These are phyloP conservation scores for Aspergillus glaucus DNA, from an alignment of 2,329 filamentous ascomycete genomes.

Conservation along the genomic window DNA sequence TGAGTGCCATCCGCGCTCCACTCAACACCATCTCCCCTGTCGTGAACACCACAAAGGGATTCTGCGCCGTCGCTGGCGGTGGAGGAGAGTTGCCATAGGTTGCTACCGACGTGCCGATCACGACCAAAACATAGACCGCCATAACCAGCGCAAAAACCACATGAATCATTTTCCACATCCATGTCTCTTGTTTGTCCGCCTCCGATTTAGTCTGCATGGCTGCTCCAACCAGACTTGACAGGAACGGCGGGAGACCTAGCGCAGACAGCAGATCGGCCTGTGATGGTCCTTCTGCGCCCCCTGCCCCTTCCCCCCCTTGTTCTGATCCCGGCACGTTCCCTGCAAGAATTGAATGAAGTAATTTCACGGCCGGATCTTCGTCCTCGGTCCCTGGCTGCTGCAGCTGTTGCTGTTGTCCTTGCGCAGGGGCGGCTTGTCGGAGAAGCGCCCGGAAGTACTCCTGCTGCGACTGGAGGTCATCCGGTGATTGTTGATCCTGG, in stretches of 20 bases:
- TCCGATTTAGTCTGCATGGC: conserved; percentile 32
- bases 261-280: conserved; percentile 33
- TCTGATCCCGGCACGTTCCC: conserved; percentile 21
- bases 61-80: conserved; percentile 39
- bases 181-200: conserved; percentile 27
- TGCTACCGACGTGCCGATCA: conserved; percentile 30
- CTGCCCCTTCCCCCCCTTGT: conserved; percentile 9
- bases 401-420: conserved; percentile 1
- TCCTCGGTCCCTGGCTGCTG: conserved; percentile 13
- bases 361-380: conserved; percentile 32
- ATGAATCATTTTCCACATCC: conserved; percentile 53
- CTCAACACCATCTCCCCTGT: conserved; percentile 42
- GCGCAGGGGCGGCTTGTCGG: conserved; percentile 22
- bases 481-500: conserved; percentile 15
- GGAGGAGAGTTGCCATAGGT: conserved; percentile 37
- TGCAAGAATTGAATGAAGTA: conserved; percentile 32
- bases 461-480: conserved; percentile 35
- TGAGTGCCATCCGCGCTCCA: conserved; percentile 29
- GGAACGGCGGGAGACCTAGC: conserved; percentile 37
- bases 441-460: conserved; percentile 38
- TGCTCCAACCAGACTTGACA: conserved; percentile 35
- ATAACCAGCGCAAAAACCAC: conserved; percentile 52
- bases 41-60: conserved; percentile 41
- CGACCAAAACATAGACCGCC: conserved; percentile 46
- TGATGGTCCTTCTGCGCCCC: conserved; percentile 8